Evolutionary conservation across 345 rosid genomes (phyloP).

Genomic region (Hibiscus syriacus): DNA sequence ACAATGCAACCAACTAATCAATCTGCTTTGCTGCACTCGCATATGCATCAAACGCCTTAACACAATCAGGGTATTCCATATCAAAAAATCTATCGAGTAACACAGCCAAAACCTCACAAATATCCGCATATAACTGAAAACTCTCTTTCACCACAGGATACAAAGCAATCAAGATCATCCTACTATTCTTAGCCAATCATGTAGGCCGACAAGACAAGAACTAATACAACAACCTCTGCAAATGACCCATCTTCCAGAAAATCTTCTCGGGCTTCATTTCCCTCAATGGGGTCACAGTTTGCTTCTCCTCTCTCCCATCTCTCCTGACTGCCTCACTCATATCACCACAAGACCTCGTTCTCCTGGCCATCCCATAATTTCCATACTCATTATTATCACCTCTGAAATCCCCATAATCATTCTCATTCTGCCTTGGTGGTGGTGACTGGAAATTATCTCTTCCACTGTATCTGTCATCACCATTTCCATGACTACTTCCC

Average conservation of each 20-base stretch:
- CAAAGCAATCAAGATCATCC: slow-evolving; percentile 69
- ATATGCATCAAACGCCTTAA: slow-evolving; percentile 76
- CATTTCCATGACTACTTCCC: slow-evolving; percentile 13
- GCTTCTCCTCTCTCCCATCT: slow-evolving; percentile 30
- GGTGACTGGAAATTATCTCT: slow-evolving; percentile 64
- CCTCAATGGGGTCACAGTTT: slow-evolving; percentile 48
- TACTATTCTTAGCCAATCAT: slow-evolving; percentile 59
- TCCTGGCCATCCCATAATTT: slow-evolving; percentile 40
- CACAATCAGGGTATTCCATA: slow-evolving; percentile 74
- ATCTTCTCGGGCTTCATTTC: slow-evolving; percentile 76
- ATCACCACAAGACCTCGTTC: slow-evolving; percentile 62
- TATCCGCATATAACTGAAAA: slow-evolving; percentile 72
- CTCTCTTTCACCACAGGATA: slow-evolving; percentile 78
- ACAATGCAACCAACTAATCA: slow-evolving; percentile 66
- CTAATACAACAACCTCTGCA: slow-evolving; percentile 79
- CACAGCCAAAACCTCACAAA: slow-evolving; percentile 71
- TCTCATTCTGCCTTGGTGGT: slow-evolving; percentile 47
- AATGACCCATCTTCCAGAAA: slow-evolving; percentile 73
- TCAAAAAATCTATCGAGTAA: slow-evolving; percentile 82
- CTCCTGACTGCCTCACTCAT: slow-evolving; percentile 44
- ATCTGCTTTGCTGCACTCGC: slow-evolving; percentile 68
- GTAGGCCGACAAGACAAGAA: slow-evolving; percentile 80
- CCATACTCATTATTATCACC: slow-evolving; percentile 25
- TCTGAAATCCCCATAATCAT: slow-evolving; percentile 44
- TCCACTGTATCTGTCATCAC: slow-evolving; percentile 23